Percentiles rank a stretch among this genome's conserved stretches.
These are phyloP conservation scores for Pseudogymnoascus sp. DNA, from an alignment of 2,329 filamentous ascomycete species.

Conservation along the genomic window DNA sequence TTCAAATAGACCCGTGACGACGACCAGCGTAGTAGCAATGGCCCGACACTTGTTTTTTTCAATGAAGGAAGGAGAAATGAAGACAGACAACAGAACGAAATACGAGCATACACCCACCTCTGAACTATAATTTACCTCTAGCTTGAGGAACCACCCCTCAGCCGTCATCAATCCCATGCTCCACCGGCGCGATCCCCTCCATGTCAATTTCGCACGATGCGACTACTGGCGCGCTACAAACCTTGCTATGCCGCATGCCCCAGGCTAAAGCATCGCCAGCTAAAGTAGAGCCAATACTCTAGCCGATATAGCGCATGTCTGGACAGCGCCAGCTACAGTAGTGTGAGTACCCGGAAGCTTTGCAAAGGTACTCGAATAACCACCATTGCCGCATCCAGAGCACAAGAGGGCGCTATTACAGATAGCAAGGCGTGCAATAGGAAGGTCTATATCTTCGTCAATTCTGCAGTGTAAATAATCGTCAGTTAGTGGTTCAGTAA, in stretches of 20 bases:
- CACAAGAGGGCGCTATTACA: neutral
- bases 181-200: neutral
- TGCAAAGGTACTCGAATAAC: neutral
- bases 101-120: neutral
- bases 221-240: slow-evolving; percentile 2
- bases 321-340: neutral
- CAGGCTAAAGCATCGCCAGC: neutral
- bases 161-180: neutral
- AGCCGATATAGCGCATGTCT: neutral
- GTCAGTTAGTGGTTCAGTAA: neutral
- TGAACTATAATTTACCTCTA: neutral
- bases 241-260: neutral
- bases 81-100: neutral
- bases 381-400: neutral
- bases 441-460: neutral
- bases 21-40: neutral
- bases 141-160: neutral
- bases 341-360: neutral
- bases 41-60: neutral
- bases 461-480: neutral
- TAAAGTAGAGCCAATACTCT: neutral
- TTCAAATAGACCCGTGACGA: neutral
- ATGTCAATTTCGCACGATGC: slow-evolving; percentile 3
- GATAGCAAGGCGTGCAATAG: neutral
- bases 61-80: neutral